Evolutionary conservation across 1,284 basidiomycete species (phyloP).

Genomic region (Moesziomyces antarcticus): DNA sequence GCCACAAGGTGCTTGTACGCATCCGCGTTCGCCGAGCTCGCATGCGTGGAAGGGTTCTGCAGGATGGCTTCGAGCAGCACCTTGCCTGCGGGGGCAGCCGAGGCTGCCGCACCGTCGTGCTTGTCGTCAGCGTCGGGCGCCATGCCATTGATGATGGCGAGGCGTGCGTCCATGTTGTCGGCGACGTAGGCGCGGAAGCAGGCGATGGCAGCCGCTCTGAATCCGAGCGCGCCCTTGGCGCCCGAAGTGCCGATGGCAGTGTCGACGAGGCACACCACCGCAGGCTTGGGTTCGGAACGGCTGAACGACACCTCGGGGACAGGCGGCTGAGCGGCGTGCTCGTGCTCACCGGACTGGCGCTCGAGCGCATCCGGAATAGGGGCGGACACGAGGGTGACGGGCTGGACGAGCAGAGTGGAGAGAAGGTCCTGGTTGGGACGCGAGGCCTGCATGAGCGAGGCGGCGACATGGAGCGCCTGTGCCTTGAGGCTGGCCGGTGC

Average conservation of each 20-base stretch:
- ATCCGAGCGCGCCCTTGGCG: conserved; percentile 48
- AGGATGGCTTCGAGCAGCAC: conserved; percentile 71
- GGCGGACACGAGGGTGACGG: conserved; percentile 35
- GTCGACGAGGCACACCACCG: conserved; percentile 45
- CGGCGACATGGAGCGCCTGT: conserved; percentile 77
- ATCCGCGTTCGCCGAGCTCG: conserved; percentile 62
- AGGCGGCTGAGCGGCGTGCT: conserved; percentile 9
- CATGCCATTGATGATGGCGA: conserved; percentile 72
- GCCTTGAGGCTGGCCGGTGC: conserved; percentile 84
- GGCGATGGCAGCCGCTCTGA: conserved; percentile 58
- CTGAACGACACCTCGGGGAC: conserved; percentile 24
- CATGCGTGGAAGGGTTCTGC: conserved; percentile 66
- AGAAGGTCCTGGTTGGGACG: conserved; percentile 71
- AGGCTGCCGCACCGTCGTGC: conserved; percentile 61
- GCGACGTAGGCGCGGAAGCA: conserved; percentile 64
- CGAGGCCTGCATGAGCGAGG: conserved; percentile 54
- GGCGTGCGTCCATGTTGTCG: conserved; percentile 68
- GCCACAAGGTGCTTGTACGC: conserved; percentile 69
- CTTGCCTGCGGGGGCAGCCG: conserved; percentile 67
- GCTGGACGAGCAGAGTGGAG: conserved; percentile 49
- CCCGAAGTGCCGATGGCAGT: conserved; percentile 50
- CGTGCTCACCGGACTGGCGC: conserved; percentile 7
- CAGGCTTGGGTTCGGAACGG: conserved; percentile 44
- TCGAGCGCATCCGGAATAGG: conserved; percentile 6
- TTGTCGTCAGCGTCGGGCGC: conserved; percentile 38